These are phyloP conservation scores for Toxoplasma gondii DNA, from an alignment of 169 alveolate genomes.

Conservation along the genomic window DNA sequence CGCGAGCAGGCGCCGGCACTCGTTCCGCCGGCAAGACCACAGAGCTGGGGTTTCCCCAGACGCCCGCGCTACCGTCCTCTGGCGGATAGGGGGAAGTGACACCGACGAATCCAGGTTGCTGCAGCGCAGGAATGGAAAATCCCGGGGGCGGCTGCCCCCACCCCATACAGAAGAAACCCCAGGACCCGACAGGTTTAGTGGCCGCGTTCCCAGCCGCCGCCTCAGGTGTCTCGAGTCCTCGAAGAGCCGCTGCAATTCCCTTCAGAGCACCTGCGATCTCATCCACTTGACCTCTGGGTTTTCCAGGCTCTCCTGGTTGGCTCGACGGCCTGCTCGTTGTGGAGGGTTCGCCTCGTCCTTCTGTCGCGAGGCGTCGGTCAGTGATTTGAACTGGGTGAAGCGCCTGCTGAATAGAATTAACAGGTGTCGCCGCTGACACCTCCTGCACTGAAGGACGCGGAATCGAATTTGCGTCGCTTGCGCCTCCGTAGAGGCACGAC, in stretches of 20 bases:
- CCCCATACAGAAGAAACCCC: not conserved
- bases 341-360: not conserved
- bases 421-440: no score
- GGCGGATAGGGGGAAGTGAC: not conserved
- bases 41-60: no score
- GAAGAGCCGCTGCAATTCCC: not conserved
- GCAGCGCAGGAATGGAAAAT: not conserved
- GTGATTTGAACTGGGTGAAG: not conserved
- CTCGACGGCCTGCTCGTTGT: not conserved
- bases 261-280: not conserved
- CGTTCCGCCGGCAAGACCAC: no score
- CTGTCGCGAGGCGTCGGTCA: not conserved
- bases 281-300: not conserved
- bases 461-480: no score
- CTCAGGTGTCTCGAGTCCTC: not conserved
- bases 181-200: not conserved
- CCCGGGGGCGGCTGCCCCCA: slow-evolving; percentile 12
- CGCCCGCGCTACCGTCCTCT: not conserved
- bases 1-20: no score
- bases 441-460: no score
- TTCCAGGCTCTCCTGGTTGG: not conserved
- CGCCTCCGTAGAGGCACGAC: no score
- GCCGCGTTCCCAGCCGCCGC: not conserved
- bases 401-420: not conserved
- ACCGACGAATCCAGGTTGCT: not conserved